Percentiles rank a stretch among this genome's conserved stretches.
Conservation (phyloP, 2,329 filamentous ascomycete genomes). For the Sporothrix mexicana region DNA sequence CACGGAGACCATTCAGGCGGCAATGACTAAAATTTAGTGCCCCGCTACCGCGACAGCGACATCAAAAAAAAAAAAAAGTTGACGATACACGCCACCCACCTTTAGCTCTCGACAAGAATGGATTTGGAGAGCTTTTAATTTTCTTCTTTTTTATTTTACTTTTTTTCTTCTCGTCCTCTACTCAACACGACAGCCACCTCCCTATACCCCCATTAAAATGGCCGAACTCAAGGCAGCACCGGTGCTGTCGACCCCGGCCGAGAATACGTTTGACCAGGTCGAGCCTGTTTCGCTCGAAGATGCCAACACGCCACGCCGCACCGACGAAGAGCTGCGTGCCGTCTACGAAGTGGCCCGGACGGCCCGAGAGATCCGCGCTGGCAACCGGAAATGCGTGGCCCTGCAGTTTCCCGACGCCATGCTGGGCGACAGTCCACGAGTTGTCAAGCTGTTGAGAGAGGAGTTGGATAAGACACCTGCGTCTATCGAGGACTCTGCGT, state of each 20-base stretch:
- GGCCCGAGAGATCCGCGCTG: conserved; percentile 72
- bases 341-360: conserved; percentile 89
- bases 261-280: conserved; percentile 61
- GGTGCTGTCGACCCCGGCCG: conserved; percentile 68
- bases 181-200: neutral
- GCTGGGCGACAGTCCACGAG: conserved; percentile 82
- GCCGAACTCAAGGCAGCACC: conserved; percentile 59
- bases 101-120: conserved; percentile 1
- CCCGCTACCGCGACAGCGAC: conserved; percentile 25
- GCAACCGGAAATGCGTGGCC: conserved; percentile 76
- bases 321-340: conserved; percentile 72
- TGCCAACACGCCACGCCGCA: conserved; percentile 44
- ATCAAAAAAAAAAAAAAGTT: conserved; percentile 23
- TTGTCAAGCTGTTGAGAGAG: conserved; percentile 67
- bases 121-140: conserved; percentile 23
- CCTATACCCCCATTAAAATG: conserved; percentile 45
- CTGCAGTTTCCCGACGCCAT: conserved; percentile 97
- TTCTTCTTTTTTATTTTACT: neutral
- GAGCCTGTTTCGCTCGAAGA: conserved; percentile 45
- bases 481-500: neutral
- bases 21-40: conserved; percentile 31
- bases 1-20: neutral
- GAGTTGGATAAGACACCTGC: conserved; percentile 42
- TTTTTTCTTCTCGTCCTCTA: neutral
- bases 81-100: conserved; percentile 10